A percentile compares a stretch with the other conserved stretches of the same genome.
Evolutionary conservation across 2,329 filamentous ascomycete species (phyloP).

Genomic region (Rhexocercosporidium sp.): DNA sequence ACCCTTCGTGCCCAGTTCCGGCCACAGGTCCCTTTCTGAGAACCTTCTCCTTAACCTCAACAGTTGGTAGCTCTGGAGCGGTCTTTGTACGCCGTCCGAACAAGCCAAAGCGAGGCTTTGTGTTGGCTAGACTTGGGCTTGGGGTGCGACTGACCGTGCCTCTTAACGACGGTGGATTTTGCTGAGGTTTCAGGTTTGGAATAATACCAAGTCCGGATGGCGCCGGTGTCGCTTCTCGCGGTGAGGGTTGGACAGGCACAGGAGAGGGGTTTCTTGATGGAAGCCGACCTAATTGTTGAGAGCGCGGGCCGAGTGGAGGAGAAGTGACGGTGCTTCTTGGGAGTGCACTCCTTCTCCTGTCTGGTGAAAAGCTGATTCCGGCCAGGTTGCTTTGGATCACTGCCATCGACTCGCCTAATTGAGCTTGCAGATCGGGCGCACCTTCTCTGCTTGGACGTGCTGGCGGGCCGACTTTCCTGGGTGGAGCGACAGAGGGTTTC

Average conservation of each 20-base stretch:
- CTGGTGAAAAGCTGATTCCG: constrained; percentile 32
- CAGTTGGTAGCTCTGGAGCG: constrained; percentile 52
- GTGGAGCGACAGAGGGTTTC: background rate
- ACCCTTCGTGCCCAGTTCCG: constrained; percentile 93
- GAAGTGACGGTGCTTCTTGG: constrained; percentile 28
- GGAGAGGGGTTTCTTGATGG: constrained; percentile 44
- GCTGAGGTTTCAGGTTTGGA: constrained; percentile 37
- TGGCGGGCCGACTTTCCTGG: constrained; percentile 48
- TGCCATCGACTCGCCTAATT: constrained; percentile 56
- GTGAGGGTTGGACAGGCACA: constrained; percentile 41
- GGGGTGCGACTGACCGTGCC: constrained; percentile 49
- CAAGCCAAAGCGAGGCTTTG: constrained; percentile 73
- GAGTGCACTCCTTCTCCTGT: constrained; percentile 34
- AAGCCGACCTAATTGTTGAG: constrained; percentile 41
- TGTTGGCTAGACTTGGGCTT: constrained; percentile 62
- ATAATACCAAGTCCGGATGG: constrained; percentile 41
- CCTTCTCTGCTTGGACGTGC: constrained; percentile 71
- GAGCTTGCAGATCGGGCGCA: constrained; percentile 64
- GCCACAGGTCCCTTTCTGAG: constrained; percentile 80
- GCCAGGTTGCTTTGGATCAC: constrained; percentile 66
- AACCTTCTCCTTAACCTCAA: constrained; percentile 63
- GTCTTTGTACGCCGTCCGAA: constrained; percentile 77
- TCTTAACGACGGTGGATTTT: constrained; percentile 37
- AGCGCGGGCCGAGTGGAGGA: constrained; percentile 40
- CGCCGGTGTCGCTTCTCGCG: constrained; percentile 36